Base-by-base conservation (phyloP, 2,329 filamentous ascomycete genomes). In the Remersonia thermophila region DNA sequence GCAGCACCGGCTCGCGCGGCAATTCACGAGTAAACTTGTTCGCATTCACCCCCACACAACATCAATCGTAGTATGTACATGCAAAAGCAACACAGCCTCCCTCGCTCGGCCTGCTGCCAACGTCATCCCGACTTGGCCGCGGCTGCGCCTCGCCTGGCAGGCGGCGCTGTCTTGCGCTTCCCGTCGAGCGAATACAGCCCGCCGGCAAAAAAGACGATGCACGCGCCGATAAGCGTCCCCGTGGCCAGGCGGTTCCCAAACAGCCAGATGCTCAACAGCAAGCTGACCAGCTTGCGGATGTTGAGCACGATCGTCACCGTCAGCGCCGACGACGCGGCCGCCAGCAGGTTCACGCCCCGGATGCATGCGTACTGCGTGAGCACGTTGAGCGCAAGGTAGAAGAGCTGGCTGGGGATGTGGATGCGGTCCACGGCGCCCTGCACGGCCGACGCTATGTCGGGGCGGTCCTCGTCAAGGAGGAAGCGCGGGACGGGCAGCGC, bases 271-370 rank as follows among this genome's bases (percentile, higher is more conserved):
- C 87, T 95, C 40, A 96, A 58, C 43, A 96, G 63, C 42, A 96
- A 71, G 51, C 87, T 95, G 37, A 94, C 80, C 14, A 98, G 66
- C 60, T 98, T 98, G 48, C 91, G 74, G 41, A 98, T 83, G 55
- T 96, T 98, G 41, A 98, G 67, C 32, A 96, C 86, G 49, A 98
- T 93, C 1, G 89, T 95, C 16, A 98, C 91, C 0, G 91, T 96
- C 37, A 98, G 69, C 0, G 91, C 93, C 3, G 87, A 89, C 3
- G 84, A 84, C 37, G 80, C 80, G 1, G 89, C 83, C 2, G 84
- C 87, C 4, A 98, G 68, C n/a, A 94, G 71, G 49, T 96, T 96
- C 39, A 98, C 91, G 2, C 91, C 91, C 3, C 87, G 82, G 45
- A 98, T 96, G 57, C 91, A 98, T 16, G 86, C 73, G 51, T 95